Evolutionary conservation across 805 yeast species (phyloP).

Genomic region (Ogataea pilisensis): DNA sequence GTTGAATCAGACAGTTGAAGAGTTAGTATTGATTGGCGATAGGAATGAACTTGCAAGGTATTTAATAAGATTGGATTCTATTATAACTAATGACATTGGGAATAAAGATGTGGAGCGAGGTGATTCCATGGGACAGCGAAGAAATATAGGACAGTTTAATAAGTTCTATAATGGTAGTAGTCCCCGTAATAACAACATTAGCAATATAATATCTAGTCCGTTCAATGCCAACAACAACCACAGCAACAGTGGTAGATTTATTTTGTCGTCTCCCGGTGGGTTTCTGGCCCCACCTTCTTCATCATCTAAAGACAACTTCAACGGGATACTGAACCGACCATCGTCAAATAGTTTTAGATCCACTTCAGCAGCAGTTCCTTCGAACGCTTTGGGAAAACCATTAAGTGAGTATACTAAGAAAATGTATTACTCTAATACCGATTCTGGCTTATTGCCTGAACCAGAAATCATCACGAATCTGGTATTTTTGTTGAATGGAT

Average conservation of each 20-base stretch:
- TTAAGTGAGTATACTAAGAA: constrained; percentile 29
- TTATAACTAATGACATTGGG: constrained; percentile 1
- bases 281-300: too few species aligned
- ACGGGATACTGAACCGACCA: constrained; percentile 7
- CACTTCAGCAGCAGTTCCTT: constrained; percentile 1
- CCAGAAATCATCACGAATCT: constrained; percentile 42
- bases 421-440: constrained; percentile 32
- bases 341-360: constrained; percentile 5
- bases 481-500: constrained; percentile 55
- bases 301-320: background rate
- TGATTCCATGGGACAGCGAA: background rate
- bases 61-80: constrained; percentile 18
- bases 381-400: constrained; percentile 21
- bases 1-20: constrained; percentile 19
- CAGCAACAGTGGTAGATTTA: background rate
- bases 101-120: background rate
- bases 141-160: too few species aligned
- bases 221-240: background rate
- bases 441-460: too few species aligned
- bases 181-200: background rate
- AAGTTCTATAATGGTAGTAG: too few species aligned
- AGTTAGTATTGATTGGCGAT: constrained; percentile 13
- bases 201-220: background rate
- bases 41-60: constrained; percentile 20
- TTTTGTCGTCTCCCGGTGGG: constrained; percentile 9